Conservation (phyloP, 23 red algal species). For the Gracilaria gracilis region DNA sequence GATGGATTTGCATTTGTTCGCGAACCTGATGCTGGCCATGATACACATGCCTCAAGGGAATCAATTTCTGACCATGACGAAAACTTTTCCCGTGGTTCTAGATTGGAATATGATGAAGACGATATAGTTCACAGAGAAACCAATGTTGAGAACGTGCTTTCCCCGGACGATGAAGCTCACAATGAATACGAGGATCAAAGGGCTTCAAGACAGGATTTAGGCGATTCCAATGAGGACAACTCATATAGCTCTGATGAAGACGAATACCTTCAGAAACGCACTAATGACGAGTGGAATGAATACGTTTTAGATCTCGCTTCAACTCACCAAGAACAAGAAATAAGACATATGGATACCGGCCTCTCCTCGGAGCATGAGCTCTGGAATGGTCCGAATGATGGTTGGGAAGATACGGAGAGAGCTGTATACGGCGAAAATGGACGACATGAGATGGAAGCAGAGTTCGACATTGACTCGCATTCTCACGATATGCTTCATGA, state of each 20-base stretch:
- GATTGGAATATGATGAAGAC: neutral
- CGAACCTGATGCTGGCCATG: neutral
- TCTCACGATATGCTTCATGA: neutral
- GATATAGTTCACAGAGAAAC: neutral
- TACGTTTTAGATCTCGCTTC: neutral
- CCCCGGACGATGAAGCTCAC: neutral
- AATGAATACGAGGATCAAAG: neutral
- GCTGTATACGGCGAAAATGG: neutral
- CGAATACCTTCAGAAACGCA: neutral
- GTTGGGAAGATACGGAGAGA: neutral
- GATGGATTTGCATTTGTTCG: slow-evolving; percentile 19
- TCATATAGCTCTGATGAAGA: neutral
- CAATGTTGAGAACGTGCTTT: neutral
- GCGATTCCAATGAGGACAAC: neutral
- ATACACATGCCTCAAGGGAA: neutral
- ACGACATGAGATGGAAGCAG: neutral
- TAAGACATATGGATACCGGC: neutral
- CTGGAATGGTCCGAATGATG: neutral
- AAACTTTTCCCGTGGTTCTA: neutral
- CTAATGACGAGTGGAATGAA: neutral
- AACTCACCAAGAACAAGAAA: neutral
- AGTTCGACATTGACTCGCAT: slow-evolving; percentile 1
- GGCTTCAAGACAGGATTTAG: neutral
- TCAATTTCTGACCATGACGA: neutral
- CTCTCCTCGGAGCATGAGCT: neutral